Evolutionary conservation across 2,329 filamentous ascomycete genomes (phyloP).

Genomic region (Simplicillium sp.): DNA sequence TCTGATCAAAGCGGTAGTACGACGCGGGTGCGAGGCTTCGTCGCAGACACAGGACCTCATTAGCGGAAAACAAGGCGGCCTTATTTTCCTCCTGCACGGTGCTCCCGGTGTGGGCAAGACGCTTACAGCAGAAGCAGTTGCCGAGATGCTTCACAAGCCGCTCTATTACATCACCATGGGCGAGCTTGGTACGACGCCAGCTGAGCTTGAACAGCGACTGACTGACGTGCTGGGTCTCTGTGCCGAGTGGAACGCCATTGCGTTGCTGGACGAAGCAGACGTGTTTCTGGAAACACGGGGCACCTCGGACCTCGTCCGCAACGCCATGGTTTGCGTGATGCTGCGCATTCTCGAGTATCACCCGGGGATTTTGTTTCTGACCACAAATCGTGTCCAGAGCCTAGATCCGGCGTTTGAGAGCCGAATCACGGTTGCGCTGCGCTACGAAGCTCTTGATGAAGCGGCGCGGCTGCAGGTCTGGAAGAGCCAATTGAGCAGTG

Average conservation of each 20-base stretch:
- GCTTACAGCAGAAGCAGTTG: conserved; percentile 26
- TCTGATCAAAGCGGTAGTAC: conserved; percentile 1
- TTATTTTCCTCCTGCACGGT: conserved; percentile 23
- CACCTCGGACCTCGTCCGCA: conserved; percentile 12
- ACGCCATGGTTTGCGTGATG: conserved; percentile 17
- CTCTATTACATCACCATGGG: conserved; percentile 4
- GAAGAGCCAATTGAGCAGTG: conserved; percentile 5
- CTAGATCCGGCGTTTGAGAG: conserved; percentile 32
- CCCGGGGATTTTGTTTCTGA: conserved; percentile 25
- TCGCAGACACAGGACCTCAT: conserved; percentile 5
- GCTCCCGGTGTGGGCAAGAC: conserved; percentile 28
- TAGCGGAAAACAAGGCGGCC: conserved; percentile 21
- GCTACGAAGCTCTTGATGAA: conserved; percentile 18
- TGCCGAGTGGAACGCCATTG: conserved; percentile 22
- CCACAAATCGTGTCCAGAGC: conserved; percentile 27
- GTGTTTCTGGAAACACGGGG: conserved; percentile 22
- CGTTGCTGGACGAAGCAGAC: conserved; percentile 28
- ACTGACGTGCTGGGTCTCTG: conserved; percentile 12
- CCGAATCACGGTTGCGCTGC: conserved; percentile 30
- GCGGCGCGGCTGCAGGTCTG: conserved; percentile 13
- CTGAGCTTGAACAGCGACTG: conserved; percentile 1
- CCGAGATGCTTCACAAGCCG: too few relatives aligned
- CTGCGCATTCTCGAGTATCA: conserved; percentile 24
- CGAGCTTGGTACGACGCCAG: conserved; percentile 1
- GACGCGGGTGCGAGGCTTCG: neutral